Base-by-base conservation (phyloP, 768 basidiomycete genomes). In the Rhodocollybia butyracea region DNA sequence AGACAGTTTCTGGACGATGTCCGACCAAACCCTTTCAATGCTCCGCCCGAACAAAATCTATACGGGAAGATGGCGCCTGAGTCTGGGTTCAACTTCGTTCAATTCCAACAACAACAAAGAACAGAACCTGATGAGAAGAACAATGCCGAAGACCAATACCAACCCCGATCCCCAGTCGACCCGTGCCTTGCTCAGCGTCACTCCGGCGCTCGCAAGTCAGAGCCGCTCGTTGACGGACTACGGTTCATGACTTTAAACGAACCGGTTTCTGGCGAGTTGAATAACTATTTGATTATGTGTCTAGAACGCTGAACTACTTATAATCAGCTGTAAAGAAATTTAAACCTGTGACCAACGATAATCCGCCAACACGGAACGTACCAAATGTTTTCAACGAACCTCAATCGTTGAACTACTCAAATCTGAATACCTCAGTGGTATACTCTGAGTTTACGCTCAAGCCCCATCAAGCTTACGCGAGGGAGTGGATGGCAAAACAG, bases 401-500 rank as follows among this genome's bases (percentile, higher is more conserved):
- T 15, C 46, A 29, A 8, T 30, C 29, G 10, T n/a, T 21, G 8
- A 29, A 47, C 17, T 47, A 47, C 21, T 21, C 11, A 21, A 4
- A 22, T 19, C 12, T 21, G 5, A 31, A 47, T 19, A 47, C 46
- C 11, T 13, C 30, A 21, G 30, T 47, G 19, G 46, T 13, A n/a
- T 47, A 47, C 21, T 30, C 46, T 13, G 19, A 47, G 12, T 80
- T 93, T 19, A 73, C 64, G 41, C 74, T 98, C 19, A 75, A 95
- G 61, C 89, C 92, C 2, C 94, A 98, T 69, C 97, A 99, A 63
- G 76, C 96, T 8, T 72, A 89, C 45, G 92, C 93, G 21, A 78
- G 94, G 0, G 69, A 70, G 24, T 98, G 95, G 94, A 94, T 99
- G 89, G 75, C 74, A 27, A 82, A 86, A 6, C 80, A 94, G 19